phyloP scores from a whole-genome alignment of 305 asterid species.

The Plantago coronopus region DNA sequence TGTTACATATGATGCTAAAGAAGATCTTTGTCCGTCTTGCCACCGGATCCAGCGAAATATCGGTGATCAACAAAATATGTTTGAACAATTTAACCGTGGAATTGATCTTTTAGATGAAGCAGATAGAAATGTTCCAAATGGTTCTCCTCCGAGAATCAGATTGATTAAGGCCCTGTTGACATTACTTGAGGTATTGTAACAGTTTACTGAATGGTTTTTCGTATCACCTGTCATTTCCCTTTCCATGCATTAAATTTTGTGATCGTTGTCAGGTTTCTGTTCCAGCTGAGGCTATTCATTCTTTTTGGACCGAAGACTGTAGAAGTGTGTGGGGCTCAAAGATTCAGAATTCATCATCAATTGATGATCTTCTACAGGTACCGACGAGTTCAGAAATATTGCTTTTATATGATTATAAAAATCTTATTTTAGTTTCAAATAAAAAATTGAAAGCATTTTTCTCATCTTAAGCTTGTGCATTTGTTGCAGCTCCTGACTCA shows the following conservation, averaged over 20 bases:
- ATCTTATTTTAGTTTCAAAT: background rate
- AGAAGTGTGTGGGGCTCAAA: conserved; percentile 71
- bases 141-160: conserved; percentile 59
- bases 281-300: conserved; percentile 71
- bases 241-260: conserved; percentile 8
- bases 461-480: background rate
- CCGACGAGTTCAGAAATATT: conserved; percentile 8
- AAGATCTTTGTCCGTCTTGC: conserved; percentile 52
- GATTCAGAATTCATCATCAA: conserved; percentile 54
- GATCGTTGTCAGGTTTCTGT: conserved; percentile 54
- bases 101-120: conserved; percentile 30
- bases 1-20: conserved; percentile 37
- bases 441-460: background rate
- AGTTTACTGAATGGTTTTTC: conserved; percentile 16
- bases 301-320: conserved; percentile 74
- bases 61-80: conserved; percentile 26
- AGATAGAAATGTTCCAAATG: conserved; percentile 25
- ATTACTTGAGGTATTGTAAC: conserved; percentile 60
- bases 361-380: conserved; percentile 79
- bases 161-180: conserved; percentile 63
- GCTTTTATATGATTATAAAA: background rate
- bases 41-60: conserved; percentile 23
- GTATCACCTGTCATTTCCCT: conserved; percentile 14
- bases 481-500: conserved; percentile 60
- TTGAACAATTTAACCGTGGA: conserved; percentile 29